phyloP scores from a whole-genome alignment of 2,329 filamentous ascomycete genomes.

The Pezicula neosporulosa region DNA sequence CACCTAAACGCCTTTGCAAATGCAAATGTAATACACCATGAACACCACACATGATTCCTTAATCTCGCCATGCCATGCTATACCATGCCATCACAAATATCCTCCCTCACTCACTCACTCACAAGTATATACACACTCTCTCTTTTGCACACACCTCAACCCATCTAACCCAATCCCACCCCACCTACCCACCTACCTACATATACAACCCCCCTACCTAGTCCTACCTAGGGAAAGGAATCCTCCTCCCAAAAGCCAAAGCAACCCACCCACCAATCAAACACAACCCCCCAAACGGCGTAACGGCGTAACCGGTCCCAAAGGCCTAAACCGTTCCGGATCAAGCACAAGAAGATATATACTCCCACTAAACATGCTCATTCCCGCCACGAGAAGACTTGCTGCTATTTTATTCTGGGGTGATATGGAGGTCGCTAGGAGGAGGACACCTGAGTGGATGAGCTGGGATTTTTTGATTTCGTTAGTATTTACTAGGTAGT shows the following conservation, averaged over 20 bases:
- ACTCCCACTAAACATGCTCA: slow-evolving; percentile 64
- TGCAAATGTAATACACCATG: no score
- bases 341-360: slow-evolving; percentile 64
- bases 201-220: no score
- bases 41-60: no score
- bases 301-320: slow-evolving; percentile 64
- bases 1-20: no score
- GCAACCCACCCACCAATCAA: slow-evolving; percentile 55
- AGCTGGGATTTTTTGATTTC: slow-evolving; percentile 44
- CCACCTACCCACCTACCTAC: no score
- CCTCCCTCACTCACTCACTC: no score
- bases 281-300: slow-evolving; percentile 59
- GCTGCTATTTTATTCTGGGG: slow-evolving; percentile 55
- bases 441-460: slow-evolving; percentile 57
- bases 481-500: no score
- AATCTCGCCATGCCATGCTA: no score
- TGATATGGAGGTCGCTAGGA: slow-evolving; percentile 48
- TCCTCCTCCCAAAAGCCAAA: slow-evolving; percentile 25
- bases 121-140: no score
- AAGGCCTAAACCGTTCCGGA: slow-evolving; percentile 52
- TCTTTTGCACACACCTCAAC: no score
- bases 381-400: slow-evolving; percentile 58
- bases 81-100: no score
- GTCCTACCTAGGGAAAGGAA: slow-evolving; percentile 31
- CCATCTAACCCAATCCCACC: no score